phyloP scores from a whole-genome alignment of 352 stramenopile genomes.

The Pythium periplocum region DNA sequence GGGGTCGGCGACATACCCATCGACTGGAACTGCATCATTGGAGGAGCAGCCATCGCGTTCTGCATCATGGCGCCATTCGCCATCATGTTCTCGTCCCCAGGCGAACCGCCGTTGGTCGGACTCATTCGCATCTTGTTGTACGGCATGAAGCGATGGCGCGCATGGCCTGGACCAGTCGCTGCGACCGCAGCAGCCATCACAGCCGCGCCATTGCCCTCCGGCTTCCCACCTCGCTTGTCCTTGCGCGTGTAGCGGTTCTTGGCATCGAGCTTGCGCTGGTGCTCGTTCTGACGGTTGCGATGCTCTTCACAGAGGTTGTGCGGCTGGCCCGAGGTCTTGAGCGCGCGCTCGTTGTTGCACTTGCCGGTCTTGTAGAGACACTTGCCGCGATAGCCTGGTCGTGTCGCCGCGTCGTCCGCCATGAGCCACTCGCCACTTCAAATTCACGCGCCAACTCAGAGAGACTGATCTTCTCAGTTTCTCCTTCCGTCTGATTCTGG shows the following conservation, averaged over 20 bases:
- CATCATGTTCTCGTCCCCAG: slow-evolving; percentile 5
- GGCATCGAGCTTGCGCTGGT: slow-evolving; percentile 84
- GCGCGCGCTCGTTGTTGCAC: slow-evolving; percentile 77
- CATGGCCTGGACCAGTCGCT: not conserved
- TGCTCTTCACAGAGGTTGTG: slow-evolving; percentile 87
- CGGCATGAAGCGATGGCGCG: slow-evolving; percentile 15
- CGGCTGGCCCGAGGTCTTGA: slow-evolving; percentile 76
- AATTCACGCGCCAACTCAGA: slow-evolving; percentile 9
- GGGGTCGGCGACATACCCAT: not conserved
- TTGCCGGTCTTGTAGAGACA: slow-evolving; percentile 88
- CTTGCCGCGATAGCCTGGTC: slow-evolving; percentile 54
- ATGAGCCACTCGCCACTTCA: slow-evolving; percentile 12
- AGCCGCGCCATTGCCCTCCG: not conserved
- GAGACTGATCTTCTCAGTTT: slow-evolving; percentile 23
- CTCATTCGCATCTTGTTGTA: slow-evolving; percentile 21
- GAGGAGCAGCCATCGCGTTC: not conserved
- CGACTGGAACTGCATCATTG: not conserved
- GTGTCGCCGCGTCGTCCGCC: slow-evolving; percentile 6
- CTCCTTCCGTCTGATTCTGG: slow-evolving; percentile 11
- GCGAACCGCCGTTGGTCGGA: not conserved
- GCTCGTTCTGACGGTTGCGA: slow-evolving; percentile 76
- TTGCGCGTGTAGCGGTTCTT: slow-evolving; percentile 74
- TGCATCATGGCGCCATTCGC: no score
- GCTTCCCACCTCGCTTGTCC: slow-evolving; percentile 28
- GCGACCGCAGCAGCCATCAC: not conserved